A percentile compares a stretch with the other conserved stretches of the same genome.
Conservation (phyloP, 345 rosid species). For the Linum usitatissimum region DNA sequence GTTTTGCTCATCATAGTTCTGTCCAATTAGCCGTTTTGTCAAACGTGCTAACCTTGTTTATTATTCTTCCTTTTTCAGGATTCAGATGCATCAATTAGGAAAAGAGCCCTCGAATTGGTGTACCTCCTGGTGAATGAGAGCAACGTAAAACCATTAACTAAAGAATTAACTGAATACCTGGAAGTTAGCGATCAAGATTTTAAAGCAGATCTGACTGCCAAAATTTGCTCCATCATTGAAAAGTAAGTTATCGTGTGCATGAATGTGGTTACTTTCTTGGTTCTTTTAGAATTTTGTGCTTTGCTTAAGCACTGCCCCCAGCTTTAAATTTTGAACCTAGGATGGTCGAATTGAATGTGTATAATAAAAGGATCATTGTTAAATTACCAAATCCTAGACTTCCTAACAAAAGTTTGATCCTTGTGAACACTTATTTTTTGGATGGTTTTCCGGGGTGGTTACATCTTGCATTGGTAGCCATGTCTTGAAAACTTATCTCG, state of each 20-base stretch:
- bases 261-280: background rate
- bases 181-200: constrained; percentile 94
- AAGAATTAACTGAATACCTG: constrained; percentile 89
- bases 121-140: constrained; percentile 75
- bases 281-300: background rate
- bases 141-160: constrained; percentile 81
- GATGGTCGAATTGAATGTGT: background rate
- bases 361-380: background rate
- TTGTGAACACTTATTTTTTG: background rate
- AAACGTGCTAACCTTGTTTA: constrained; percentile 12
- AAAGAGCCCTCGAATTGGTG: constrained; percentile 93
- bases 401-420: background rate
- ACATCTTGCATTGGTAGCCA: background rate
- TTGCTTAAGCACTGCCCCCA: background rate
- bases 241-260: constrained; percentile 42
- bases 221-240: constrained; percentile 90
- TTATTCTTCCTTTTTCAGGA: constrained; percentile 53
- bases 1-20: background rate
- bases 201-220: constrained; percentile 96
- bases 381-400: too few relatives aligned
- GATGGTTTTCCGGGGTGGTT: background rate
- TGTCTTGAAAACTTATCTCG: background rate
- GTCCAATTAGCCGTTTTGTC: background rate
- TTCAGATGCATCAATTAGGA: constrained; percentile 93
- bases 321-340: background rate